These are phyloP conservation scores for Medicago ruthenica DNA, from an alignment of 306 rosid species.

Conservation along the genomic window DNA sequence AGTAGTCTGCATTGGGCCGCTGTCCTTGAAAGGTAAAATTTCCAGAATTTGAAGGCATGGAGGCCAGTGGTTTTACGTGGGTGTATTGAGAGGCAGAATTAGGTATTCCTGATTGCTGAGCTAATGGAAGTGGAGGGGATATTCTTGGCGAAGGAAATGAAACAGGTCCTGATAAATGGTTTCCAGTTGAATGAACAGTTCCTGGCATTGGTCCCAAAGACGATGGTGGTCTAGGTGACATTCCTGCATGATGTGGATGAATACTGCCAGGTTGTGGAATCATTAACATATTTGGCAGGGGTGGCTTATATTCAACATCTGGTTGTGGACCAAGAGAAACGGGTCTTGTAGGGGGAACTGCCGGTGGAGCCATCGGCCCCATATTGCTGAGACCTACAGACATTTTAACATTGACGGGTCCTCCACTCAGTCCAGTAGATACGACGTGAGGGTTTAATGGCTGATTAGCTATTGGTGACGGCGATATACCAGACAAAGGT, in stretches of 20 bases:
- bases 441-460: constrained; percentile 47
- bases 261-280: constrained; percentile 45
- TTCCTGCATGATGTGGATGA: constrained; percentile 56
- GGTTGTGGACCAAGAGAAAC: constrained; percentile 49
- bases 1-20: constrained; percentile 52
- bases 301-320: constrained; percentile 50
- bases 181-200: constrained; percentile 45
- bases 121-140: constrained; percentile 47
- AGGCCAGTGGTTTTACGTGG: constrained; percentile 49
- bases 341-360: constrained; percentile 45
- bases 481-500: constrained; percentile 51
- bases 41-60: constrained; percentile 56
- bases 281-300: constrained; percentile 51
- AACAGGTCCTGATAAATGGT: constrained; percentile 44
- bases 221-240: constrained; percentile 48
- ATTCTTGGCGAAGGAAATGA: constrained; percentile 54
- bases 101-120: constrained; percentile 62
- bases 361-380: constrained; percentile 54
- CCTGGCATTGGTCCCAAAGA: constrained; percentile 50
- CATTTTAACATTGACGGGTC: constrained; percentile 10
- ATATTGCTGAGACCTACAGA: constrained; percentile 46
- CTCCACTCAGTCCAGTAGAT: constrained; percentile 51
- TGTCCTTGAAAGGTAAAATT: constrained; percentile 75
- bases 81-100: constrained; percentile 53
- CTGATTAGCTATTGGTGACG: constrained; percentile 50